Conservation (phyloP, 352 stramenopile genomes). For the Paralagenidium karlingii region DNA sequence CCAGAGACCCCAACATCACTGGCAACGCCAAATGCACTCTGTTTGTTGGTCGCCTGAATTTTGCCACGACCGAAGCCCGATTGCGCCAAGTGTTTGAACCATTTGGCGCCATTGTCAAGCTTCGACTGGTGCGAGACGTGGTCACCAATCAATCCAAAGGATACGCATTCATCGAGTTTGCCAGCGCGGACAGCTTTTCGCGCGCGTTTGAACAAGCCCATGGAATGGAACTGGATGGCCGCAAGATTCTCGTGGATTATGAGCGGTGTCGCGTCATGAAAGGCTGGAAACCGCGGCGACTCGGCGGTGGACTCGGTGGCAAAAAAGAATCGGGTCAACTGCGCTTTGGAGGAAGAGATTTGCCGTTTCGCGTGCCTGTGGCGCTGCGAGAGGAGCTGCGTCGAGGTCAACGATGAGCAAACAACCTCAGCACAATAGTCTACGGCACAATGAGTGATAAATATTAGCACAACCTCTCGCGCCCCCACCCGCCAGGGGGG, state of each 20-base stretch:
- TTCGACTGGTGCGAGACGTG: conserved; percentile 56
- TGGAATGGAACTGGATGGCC: conserved; percentile 37
- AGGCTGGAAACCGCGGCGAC: conserved; percentile 67
- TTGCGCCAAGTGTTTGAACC: conserved; percentile 22
- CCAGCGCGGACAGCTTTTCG: conserved; percentile 32
- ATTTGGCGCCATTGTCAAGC: conserved; percentile 28
- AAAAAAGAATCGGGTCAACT: conserved; percentile 73
- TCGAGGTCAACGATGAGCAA: no score
- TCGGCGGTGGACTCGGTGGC: conserved; percentile 63
- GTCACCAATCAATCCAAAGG: conserved; percentile 47
- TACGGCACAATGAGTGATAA: no score
- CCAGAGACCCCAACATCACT: conserved; percentile 40
- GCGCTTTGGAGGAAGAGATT: conserved; percentile 63
- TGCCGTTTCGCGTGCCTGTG: no score
- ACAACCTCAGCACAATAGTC: no score
- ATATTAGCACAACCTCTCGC: no score
- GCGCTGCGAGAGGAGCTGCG: no score
- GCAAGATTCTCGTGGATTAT: conserved; percentile 56
- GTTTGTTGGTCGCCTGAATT: conserved; percentile 56
- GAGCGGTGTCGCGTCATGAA: conserved; percentile 67
- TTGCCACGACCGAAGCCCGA: conserved; percentile 35
- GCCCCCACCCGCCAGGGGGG: no score
- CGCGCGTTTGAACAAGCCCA: conserved; percentile 44
- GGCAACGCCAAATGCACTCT: conserved; percentile 51
- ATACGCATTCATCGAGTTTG: conserved; percentile 75